Conservation (phyloP, 225 moss, liverwort and hornwort species). For the Climacium dendroides region DNA sequence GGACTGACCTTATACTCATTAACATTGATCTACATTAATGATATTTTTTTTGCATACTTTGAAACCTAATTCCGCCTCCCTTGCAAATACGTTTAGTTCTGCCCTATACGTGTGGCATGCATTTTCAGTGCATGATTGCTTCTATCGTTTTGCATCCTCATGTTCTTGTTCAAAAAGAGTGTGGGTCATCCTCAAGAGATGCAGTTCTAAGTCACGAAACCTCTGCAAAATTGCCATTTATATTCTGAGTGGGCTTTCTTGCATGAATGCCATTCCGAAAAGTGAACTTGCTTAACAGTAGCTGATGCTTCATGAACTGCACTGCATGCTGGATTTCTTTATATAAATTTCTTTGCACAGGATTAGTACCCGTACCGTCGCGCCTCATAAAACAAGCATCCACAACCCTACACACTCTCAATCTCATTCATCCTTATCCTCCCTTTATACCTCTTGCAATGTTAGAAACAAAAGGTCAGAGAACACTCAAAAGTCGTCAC, state of each 20-base stretch:
- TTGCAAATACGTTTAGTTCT: background rate
- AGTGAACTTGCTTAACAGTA: background rate
- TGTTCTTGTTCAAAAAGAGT: background rate
- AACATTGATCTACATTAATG: background rate
- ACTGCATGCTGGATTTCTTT: background rate
- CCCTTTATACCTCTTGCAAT: background rate
- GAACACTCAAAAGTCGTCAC: background rate
- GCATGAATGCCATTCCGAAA: background rate
- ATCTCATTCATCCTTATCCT: constrained; percentile 13
- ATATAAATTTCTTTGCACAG: background rate
- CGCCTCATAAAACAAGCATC: background rate
- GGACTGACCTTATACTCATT: background rate
- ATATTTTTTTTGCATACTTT: background rate
- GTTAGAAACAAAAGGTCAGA: background rate
- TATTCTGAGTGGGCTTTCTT: background rate
- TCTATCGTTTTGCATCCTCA: background rate
- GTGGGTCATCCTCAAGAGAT: background rate
- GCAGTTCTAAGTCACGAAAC: background rate
- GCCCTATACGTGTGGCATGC: background rate
- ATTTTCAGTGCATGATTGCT: background rate
- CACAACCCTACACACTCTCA: background rate
- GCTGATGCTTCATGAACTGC: background rate
- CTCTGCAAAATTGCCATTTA: background rate
- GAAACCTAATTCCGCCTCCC: background rate
- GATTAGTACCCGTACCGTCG: too few species aligned